Evolutionary conservation across 495 filamentous ascomycete species (phyloP).

Genomic region (Apodospora peruviana): DNA sequence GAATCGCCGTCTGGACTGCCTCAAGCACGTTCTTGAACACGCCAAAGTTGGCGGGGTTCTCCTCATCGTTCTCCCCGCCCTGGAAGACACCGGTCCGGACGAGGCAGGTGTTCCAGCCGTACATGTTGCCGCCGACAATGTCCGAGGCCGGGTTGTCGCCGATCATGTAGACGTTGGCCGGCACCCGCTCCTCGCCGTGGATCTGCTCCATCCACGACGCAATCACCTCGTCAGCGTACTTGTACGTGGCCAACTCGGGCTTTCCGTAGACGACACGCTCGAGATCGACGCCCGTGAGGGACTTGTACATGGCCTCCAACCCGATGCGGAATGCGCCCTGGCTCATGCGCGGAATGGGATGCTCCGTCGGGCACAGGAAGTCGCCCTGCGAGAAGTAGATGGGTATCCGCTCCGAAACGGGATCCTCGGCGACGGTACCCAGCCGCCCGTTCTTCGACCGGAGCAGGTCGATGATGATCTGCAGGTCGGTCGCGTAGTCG

Average conservation of each 20-base stretch:
- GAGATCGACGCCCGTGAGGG: slow-evolving; percentile 64
- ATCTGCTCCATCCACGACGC: slow-evolving; percentile 70
- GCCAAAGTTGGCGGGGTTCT: slow-evolving; percentile 89
- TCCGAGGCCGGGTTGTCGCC: slow-evolving; percentile 77
- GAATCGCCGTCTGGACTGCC: slow-evolving; percentile 93
- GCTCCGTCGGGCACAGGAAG: slow-evolving; percentile 70
- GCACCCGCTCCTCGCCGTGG: slow-evolving; percentile 65
- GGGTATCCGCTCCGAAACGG: slow-evolving; percentile 62
- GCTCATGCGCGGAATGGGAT: slow-evolving; percentile 66
- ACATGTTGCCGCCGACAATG: slow-evolving; percentile 75
- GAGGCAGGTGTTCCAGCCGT: slow-evolving; percentile 80
- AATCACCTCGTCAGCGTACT: slow-evolving; percentile 73
- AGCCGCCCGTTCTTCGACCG: slow-evolving; percentile 66
- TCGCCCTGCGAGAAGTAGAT: slow-evolving; percentile 75
- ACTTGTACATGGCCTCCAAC: slow-evolving; percentile 74
- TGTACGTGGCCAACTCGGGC: slow-evolving; percentile 74
- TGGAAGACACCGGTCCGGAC: slow-evolving; percentile 58
- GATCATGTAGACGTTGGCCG: slow-evolving; percentile 75
- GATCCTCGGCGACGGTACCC: slow-evolving; percentile 58
- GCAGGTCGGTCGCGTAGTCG: slow-evolving; percentile 78
- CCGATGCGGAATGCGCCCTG: slow-evolving; percentile 73
- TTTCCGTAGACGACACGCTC: slow-evolving; percentile 84
- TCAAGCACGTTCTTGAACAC: slow-evolving; percentile 76
- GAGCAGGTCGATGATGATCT: slow-evolving; percentile 82
- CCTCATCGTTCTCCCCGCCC: slow-evolving; percentile 75